Evolutionary conservation across 129 eudicot genomes (phyloP).

Genomic region (Centrapalus pauciflorus): DNA sequence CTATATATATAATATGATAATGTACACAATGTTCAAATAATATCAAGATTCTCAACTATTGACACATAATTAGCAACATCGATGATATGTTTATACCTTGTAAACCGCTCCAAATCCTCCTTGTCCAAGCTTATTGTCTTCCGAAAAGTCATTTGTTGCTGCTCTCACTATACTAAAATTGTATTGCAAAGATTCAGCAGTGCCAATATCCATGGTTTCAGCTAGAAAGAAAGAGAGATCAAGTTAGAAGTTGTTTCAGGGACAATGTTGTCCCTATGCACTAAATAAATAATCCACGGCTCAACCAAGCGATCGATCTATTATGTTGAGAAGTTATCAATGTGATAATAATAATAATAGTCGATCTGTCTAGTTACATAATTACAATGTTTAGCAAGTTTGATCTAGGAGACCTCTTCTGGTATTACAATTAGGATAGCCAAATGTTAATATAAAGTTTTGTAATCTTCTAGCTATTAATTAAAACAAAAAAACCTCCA

Average conservation of each 20-base stretch:
- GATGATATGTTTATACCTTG: slow-evolving; percentile 18
- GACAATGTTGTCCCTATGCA: background rate
- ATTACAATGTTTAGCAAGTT: too few relatives aligned
- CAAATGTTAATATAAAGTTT: too few relatives aligned
- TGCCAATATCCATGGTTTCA: background rate
- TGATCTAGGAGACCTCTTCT: too few relatives aligned
- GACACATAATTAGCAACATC: too few relatives aligned
- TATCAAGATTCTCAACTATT: background rate
- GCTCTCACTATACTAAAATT: slow-evolving; percentile 23
- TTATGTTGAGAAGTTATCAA: too few relatives aligned
- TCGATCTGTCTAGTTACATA: too few relatives aligned
- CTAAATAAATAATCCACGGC: too few relatives aligned
- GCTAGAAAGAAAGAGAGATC: background rate
- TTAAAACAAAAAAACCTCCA: too few relatives aligned
- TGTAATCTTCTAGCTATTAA: too few relatives aligned
- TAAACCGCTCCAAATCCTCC: slow-evolving; percentile 48
- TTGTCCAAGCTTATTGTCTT: slow-evolving; percentile 35
- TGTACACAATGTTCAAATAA: background rate
- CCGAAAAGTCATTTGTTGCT: slow-evolving; percentile 38
- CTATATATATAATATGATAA: background rate
- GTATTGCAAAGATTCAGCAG: slow-evolving; percentile 31
- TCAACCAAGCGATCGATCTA: too few relatives aligned
- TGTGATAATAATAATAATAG: too few relatives aligned
- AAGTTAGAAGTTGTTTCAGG: background rate
- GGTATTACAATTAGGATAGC: too few relatives aligned